phyloP scores from a whole-genome alignment of 148 eudicot species.

The Rhododendron vialii region DNA sequence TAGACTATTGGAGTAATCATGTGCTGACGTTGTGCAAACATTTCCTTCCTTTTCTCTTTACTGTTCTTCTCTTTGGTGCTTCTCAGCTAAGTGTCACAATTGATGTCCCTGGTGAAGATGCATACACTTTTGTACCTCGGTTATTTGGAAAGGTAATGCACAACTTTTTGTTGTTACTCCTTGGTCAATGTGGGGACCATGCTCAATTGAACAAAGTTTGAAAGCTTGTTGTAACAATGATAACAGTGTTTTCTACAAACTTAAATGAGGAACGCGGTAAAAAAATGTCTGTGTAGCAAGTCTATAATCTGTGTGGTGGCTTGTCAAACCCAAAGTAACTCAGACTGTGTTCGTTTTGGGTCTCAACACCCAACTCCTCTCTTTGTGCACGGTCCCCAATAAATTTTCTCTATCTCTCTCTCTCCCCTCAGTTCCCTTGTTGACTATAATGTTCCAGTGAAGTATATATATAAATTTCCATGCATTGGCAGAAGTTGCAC shows the following conservation, averaged over 20 bases:
- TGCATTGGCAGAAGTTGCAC: background rate
- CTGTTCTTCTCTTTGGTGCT: conserved; percentile 6
- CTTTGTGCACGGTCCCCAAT: too few relatives aligned
- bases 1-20: background rate
- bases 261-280: background rate
- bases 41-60: background rate
- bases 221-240: background rate
- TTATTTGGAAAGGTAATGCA: conserved; percentile 78
- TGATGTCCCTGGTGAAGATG: conserved; percentile 79
- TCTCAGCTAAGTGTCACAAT: conserved; percentile 80
- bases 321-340: background rate
- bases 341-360: too few relatives aligned
- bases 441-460: background rate
- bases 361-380: too few relatives aligned
- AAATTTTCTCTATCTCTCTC: too few relatives aligned
- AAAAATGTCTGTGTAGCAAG: background rate
- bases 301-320: background rate
- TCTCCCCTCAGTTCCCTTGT: background rate
- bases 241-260: background rate
- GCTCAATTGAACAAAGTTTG: background rate
- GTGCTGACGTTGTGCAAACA: background rate
- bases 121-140: conserved; percentile 69
- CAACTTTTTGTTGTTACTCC: background rate
- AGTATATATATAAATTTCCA: background rate
- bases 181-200: background rate